Percentiles rank a stretch among this genome's conserved stretches.
These are phyloP conservation scores for Geosmithia morbida DNA, from an alignment of 2,329 filamentous ascomycete species.

Conservation along the genomic window DNA sequence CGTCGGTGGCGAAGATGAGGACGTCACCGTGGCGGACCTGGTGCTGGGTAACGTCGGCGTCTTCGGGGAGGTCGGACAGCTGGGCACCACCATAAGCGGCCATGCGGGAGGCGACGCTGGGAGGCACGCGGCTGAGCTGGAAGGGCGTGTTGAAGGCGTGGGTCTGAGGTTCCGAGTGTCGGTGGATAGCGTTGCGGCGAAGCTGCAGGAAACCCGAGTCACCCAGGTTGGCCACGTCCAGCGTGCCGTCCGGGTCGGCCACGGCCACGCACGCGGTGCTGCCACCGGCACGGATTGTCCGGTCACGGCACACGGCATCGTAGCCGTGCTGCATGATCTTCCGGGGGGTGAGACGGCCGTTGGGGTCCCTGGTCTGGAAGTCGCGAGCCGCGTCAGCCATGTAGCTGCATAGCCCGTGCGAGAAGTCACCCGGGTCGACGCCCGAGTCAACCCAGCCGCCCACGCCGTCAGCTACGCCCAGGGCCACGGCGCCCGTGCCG, in stretches of 20 bases:
- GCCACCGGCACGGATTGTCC: constrained; percentile 63
- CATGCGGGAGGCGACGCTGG: constrained; percentile 63
- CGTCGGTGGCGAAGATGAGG: constrained; percentile 86
- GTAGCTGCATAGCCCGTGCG: constrained; percentile 82
- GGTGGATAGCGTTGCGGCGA: constrained; percentile 71
- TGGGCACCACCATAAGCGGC: constrained; percentile 71
- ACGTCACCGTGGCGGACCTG: constrained; percentile 79
- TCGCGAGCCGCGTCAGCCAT: constrained; percentile 68
- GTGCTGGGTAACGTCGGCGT: constrained; percentile 69
- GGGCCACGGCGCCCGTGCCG: constrained; percentile 55
- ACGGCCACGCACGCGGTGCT: constrained; percentile 87
- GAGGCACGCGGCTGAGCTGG: constrained; percentile 79
- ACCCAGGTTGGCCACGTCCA: constrained; percentile 87
- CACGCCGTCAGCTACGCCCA: constrained; percentile 88
- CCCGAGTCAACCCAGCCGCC: constrained; percentile 90
- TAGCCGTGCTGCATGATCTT: constrained; percentile 73
- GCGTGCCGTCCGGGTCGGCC: constrained; percentile 52
- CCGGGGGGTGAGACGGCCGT: constrained; percentile 39
- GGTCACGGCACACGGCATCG: constrained; percentile 63
- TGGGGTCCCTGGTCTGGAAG: constrained; percentile 23
- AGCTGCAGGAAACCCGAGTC: constrained; percentile 90
- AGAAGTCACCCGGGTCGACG: constrained; percentile 89
- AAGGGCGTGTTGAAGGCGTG: constrained; percentile 97
- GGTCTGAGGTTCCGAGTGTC: constrained; percentile 73
- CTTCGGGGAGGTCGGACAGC: constrained; percentile 69